A percentile compares a stretch with the other conserved stretches of the same genome.
phyloP scores from a whole-genome alignment of 169 alveolate genomes.

The Plasmodium yoelii region DNA sequence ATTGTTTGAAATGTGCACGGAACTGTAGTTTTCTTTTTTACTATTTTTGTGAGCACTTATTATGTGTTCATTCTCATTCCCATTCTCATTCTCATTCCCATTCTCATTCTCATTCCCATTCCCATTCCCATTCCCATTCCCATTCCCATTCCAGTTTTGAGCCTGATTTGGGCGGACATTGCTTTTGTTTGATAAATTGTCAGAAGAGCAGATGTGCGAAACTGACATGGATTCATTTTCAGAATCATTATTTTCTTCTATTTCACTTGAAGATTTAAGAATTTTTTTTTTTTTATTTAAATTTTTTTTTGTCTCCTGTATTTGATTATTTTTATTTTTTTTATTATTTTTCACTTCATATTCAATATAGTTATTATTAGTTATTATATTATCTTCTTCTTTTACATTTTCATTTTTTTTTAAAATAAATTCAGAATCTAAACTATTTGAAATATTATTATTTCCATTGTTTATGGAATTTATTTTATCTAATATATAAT shows the following conservation, averaged over 20 bases:
- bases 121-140: no score
- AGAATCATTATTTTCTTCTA: slow-evolving; percentile 1
- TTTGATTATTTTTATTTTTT: slow-evolving; percentile 36
- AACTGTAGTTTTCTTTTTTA: slow-evolving; percentile 5
- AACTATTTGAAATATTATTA: neutral
- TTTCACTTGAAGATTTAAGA: slow-evolving; percentile 36
- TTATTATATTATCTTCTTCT: no score
- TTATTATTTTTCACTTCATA: slow-evolving; percentile 57
- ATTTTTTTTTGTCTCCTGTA: no score
- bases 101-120: no score
- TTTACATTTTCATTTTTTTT: no score
- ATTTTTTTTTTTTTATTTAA: slow-evolving; percentile 71
- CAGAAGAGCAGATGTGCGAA: slow-evolving; percentile 49
- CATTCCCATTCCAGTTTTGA: no score
- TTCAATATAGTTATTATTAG: neutral
- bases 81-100: no score
- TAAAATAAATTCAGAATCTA: neutral
- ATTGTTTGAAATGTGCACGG: neutral
- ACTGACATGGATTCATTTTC: slow-evolving; percentile 23
- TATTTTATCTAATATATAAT: neutral
- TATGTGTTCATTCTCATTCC: no score
- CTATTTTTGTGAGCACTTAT: neutral
- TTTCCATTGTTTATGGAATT: neutral
- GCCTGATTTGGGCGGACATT: no score
- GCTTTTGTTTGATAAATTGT: slow-evolving; percentile 22